A percentile compares a stretch with the other conserved stretches of the same genome.
Evolutionary conservation across 2,329 filamentous ascomycete genomes (phyloP).

Genomic region (Fusarium armeniacum): DNA sequence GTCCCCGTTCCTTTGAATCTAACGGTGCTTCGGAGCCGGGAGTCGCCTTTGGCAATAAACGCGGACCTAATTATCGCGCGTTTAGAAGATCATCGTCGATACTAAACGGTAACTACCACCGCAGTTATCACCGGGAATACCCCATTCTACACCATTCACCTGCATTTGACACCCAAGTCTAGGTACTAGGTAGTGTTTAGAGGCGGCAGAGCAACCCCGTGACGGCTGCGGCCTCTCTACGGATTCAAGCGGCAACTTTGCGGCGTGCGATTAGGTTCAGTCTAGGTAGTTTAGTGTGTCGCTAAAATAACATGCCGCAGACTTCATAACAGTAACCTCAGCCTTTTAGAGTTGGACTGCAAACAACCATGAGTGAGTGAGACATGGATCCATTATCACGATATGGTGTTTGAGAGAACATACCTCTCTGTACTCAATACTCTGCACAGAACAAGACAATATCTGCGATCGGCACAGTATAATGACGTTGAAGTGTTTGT

Average conservation of each 20-base stretch:
- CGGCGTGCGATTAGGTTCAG: not conserved
- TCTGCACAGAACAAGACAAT: no score
- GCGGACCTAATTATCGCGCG: slow-evolving; percentile 15
- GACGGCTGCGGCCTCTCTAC: slow-evolving; percentile 22
- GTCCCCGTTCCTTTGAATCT: not conserved
- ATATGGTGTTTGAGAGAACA: slow-evolving; percentile 1
- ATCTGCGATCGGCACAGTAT: not conserved
- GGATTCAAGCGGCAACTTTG: slow-evolving; percentile 1
- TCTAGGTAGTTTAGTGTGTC: not conserved
- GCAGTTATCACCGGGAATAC: slow-evolving; percentile 12
- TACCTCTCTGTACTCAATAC: not conserved
- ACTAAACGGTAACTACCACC: not conserved
- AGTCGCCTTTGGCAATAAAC: slow-evolving; percentile 26
- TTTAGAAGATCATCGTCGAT: not conserved
- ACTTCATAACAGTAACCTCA: not conserved
- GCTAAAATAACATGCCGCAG: slow-evolving; percentile 3
- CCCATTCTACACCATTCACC: not conserved
- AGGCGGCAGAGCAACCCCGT: slow-evolving; percentile 26
- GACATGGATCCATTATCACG: not conserved
- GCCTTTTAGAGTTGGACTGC: not conserved
- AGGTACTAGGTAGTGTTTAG: no score
- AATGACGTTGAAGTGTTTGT: slow-evolving; percentile 12
- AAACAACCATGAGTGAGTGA: not conserved
- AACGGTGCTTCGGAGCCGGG: slow-evolving; percentile 29
- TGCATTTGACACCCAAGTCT: not conserved